Evolutionary conservation across 805 yeast genomes (phyloP).

Genomic region (Cyberlindnera veronae): DNA sequence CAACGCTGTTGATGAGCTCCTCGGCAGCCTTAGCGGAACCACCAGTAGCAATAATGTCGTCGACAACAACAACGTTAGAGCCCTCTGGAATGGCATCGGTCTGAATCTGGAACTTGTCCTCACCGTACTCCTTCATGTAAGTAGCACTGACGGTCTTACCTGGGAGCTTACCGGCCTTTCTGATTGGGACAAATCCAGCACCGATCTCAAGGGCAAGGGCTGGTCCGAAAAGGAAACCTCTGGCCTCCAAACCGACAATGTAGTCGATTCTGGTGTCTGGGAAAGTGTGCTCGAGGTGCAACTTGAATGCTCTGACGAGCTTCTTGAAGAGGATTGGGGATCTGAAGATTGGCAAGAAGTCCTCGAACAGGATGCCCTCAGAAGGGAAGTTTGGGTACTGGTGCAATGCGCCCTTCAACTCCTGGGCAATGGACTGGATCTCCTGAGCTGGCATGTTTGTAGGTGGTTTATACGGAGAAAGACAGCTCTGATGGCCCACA

Average conservation of each 20-base stretch:
- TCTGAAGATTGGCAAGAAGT: conserved; percentile 91
- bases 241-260: conserved; percentile 90
- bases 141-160: conserved; percentile 72
- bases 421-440: conserved; percentile 34
- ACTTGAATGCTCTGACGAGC: conserved; percentile 73
- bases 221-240: conserved; percentile 97
- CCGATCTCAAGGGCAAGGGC: conserved; percentile 84
- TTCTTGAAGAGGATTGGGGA: conserved; percentile 77
- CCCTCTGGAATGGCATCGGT: conserved; percentile 74
- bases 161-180: conserved; percentile 94
- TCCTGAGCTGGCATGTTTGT: conserved; percentile 17
- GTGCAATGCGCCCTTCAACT: conserved; percentile 50
- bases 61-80: conserved; percentile 81
- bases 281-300: conserved; percentile 59
- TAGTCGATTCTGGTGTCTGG: conserved; percentile 70
- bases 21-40: conserved; percentile 97
- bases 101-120: conserved; percentile 87
- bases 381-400: conserved; percentile 94
- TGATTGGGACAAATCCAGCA: conserved; percentile 91
- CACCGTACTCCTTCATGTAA: conserved; percentile 89
- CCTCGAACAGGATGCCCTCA: conserved; percentile 92
- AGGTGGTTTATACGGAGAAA: no score
- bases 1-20: conserved; percentile 62
- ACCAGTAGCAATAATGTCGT: conserved; percentile 97
- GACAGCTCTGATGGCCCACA: no score